These are phyloP conservation scores for Bauhinia variegata DNA, from an alignment of 306 rosid species.

Conservation along the genomic window DNA sequence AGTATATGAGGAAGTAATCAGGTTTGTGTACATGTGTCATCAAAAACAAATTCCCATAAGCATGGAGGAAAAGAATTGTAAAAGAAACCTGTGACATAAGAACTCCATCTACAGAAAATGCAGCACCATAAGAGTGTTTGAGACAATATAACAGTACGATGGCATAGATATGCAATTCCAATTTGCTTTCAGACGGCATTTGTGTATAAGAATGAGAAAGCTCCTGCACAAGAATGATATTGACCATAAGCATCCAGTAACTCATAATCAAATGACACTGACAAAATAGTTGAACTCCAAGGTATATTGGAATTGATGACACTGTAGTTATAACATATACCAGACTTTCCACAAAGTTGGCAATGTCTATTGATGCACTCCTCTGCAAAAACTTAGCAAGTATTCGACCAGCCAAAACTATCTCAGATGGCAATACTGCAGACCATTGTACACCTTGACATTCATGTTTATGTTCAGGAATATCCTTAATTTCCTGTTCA, in stretches of 20 bases:
- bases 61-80: conserved; percentile 17
- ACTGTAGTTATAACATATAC: conserved; percentile 47
- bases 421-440: conserved; percentile 71
- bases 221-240: conserved; percentile 57
- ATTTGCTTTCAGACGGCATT: conserved; percentile 64
- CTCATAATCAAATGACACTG: conserved; percentile 26
- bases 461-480: conserved; percentile 80
- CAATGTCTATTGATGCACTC: conserved; percentile 39
- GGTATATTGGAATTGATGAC: no score
- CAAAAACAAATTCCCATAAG: no score
- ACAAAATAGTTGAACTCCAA: conserved; percentile 33
- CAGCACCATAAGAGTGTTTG: conserved; percentile 44
- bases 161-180: conserved; percentile 79
- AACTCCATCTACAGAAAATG: conserved; percentile 52
- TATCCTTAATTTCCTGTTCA: conserved; percentile 47
- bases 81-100: conserved; percentile 68
- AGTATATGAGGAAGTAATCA: no score
- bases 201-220: conserved; percentile 68
- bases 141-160: conserved; percentile 64
- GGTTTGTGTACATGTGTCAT: no score
- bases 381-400: conserved; percentile 51
- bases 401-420: conserved; percentile 86
- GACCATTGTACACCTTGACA: conserved; percentile 84
- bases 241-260: conserved; percentile 41
- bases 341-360: conserved; percentile 51